Conservation (phyloP, 1,139 yeast species). For the Taphrina flavorubra region DNA sequence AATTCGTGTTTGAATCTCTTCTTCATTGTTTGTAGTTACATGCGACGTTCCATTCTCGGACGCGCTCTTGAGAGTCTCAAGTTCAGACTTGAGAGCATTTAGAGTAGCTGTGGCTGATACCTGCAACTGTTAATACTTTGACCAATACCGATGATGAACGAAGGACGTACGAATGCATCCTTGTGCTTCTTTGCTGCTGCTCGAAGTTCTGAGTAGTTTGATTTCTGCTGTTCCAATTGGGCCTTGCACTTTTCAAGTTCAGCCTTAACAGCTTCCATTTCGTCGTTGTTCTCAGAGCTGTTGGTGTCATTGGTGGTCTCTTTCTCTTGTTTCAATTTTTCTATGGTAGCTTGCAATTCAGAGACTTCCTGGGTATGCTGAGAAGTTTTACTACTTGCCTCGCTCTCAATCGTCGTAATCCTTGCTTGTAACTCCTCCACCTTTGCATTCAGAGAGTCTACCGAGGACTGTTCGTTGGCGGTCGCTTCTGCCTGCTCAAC, state of each 20-base stretch:
- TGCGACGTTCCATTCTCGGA: constrained; percentile 49
- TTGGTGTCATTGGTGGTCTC: constrained; percentile 26
- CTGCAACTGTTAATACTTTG: constrained; percentile 3
- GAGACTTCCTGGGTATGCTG: background rate
- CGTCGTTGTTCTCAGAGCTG: constrained; percentile 36
- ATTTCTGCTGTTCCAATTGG: constrained; percentile 46
- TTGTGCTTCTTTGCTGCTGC: constrained; percentile 51
- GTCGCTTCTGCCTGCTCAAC: constrained; percentile 21
- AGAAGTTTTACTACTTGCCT: background rate
- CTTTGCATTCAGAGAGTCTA: constrained; percentile 1
- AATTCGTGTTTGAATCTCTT: constrained; percentile 47
- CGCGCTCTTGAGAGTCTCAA: constrained; percentile 33
- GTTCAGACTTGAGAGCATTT: constrained; percentile 11
- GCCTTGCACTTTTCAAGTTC: constrained; percentile 40
- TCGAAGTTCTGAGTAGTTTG: constrained; percentile 50
- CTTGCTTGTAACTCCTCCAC: constrained; percentile 5
- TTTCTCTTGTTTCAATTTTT: constrained; percentile 23
- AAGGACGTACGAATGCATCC: constrained; percentile 40
- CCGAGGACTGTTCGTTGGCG: background rate
- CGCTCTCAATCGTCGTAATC: background rate
- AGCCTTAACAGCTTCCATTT: constrained; percentile 4
- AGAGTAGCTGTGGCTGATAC: constrained; percentile 18
- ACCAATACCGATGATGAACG: constrained; percentile 8
- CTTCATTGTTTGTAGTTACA: constrained; percentile 46
- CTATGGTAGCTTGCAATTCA: constrained; percentile 41